Evolutionary conservation across 306 rosid species (phyloP).

Genomic region (Pueraria montana): DNA sequence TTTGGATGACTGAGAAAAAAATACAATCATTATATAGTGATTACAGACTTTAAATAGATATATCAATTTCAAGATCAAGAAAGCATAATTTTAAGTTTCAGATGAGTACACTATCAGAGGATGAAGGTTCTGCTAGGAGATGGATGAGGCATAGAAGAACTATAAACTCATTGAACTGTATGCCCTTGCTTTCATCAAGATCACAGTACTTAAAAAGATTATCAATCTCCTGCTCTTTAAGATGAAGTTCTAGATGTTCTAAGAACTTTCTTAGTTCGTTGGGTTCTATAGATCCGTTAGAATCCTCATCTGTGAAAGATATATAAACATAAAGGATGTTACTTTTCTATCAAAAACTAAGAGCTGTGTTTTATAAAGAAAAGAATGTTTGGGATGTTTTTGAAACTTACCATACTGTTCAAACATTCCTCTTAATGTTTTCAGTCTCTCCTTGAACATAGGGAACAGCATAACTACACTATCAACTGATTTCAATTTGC

Average conservation of each 20-base stretch:
- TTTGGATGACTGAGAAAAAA: constrained; percentile 65
- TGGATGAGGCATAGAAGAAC: constrained; percentile 91
- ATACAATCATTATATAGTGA: background rate
- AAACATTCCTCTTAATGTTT: constrained; percentile 72
- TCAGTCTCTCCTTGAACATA: constrained; percentile 70
- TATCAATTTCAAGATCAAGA: constrained; percentile 41
- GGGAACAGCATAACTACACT: constrained; percentile 81
- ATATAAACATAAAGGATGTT: constrained; percentile 14
- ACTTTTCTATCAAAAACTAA: constrained; percentile 27
- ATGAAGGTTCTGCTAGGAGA: constrained; percentile 68
- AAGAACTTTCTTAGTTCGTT: constrained; percentile 76
- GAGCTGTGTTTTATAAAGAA: background rate
- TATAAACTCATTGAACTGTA: constrained; percentile 87
- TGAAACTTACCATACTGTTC: constrained; percentile 78
- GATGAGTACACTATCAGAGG: constrained; percentile 58
- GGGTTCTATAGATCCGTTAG: constrained; percentile 77
- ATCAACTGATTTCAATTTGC: constrained; percentile 74
- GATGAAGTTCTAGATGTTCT: constrained; percentile 67
- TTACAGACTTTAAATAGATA: constrained; percentile 18
- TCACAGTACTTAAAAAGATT: constrained; percentile 87
- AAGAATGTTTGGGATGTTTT: constrained; percentile 2
- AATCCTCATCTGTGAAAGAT: constrained; percentile 76
- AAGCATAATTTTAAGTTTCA: constrained; percentile 29
- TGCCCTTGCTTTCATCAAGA: constrained; percentile 83
- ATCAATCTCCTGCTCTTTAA: constrained; percentile 70